Evolutionary conservation across 2,329 filamentous ascomycete species (phyloP).

Genomic region (Septoria linicola): DNA sequence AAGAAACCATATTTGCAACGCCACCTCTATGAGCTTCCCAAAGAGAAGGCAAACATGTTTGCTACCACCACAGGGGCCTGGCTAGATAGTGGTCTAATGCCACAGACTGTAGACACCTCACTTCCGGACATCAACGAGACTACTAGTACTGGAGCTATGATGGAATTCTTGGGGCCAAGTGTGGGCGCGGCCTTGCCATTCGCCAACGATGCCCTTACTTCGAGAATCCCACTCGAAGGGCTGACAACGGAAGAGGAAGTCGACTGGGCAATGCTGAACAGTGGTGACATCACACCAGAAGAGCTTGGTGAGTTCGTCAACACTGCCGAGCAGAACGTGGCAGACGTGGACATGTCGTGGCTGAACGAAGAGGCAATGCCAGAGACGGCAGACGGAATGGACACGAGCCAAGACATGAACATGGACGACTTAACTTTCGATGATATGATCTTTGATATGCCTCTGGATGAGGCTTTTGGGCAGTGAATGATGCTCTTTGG

Average conservation of each 20-base stretch:
- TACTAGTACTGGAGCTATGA: slow-evolving; percentile 33
- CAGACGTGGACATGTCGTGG: slow-evolving; percentile 13
- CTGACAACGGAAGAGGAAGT: slow-evolving; percentile 4
- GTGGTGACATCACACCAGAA: slow-evolving; percentile 16
- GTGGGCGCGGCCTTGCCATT: slow-evolving; percentile 30
- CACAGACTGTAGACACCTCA: slow-evolving; percentile 22
- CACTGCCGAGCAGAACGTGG: neutral
- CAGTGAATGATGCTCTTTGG: neutral
- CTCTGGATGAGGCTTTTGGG: slow-evolving; percentile 25
- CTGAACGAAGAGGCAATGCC: slow-evolving; percentile 7
- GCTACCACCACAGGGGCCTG: slow-evolving; percentile 34
- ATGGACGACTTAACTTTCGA: slow-evolving; percentile 29
- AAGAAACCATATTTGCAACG: slow-evolving; percentile 27
- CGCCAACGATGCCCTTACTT: slow-evolving; percentile 27
- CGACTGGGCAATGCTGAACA: slow-evolving; percentile 14
- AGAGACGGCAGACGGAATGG: slow-evolving; percentile 2
- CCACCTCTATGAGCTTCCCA: slow-evolving; percentile 31
- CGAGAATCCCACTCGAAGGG: slow-evolving; percentile 16
- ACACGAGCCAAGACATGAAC: slow-evolving; percentile 19
- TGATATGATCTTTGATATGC: slow-evolving; percentile 31
- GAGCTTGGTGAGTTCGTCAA: slow-evolving; percentile 30
- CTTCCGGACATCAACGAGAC: slow-evolving; percentile 20
- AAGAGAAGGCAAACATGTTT: slow-evolving; percentile 31
- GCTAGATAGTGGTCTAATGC: slow-evolving; percentile 35
- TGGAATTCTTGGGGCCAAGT: slow-evolving; percentile 32